These are phyloP conservation scores for Erythrophleum fordii DNA, from an alignment of 306 rosid species.

Conservation along the genomic window DNA sequence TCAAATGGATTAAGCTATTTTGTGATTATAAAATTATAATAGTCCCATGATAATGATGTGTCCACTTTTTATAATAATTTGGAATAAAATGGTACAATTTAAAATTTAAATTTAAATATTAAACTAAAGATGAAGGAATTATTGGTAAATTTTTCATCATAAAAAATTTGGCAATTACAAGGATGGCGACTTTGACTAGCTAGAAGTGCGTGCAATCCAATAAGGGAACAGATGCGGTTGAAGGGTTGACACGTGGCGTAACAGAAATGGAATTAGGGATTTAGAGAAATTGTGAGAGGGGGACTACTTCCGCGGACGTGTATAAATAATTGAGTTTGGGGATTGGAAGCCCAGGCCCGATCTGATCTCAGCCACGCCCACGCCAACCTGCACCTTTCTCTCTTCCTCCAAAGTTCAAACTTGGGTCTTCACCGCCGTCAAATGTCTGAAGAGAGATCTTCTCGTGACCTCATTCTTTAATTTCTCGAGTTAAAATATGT, in stretches of 20 bases:
- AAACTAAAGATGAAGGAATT: too few relatives aligned
- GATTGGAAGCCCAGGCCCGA: slow-evolving; percentile 53
- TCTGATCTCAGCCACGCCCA: slow-evolving; percentile 41
- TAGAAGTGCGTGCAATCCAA: too few relatives aligned
- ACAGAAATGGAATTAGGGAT: slow-evolving; percentile 20
- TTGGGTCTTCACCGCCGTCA: slow-evolving; percentile 9
- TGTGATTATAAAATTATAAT: too few relatives aligned
- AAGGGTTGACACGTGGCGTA: slow-evolving; percentile 51
- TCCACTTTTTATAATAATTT: too few relatives aligned
- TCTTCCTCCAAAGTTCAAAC: neutral
- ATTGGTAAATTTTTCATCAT: too few relatives aligned
- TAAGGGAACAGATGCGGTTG: slow-evolving; percentile 7
- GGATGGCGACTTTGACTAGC: too few relatives aligned
- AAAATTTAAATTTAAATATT: too few relatives aligned
- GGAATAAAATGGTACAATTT: too few relatives aligned
- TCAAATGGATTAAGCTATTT: too few relatives aligned
- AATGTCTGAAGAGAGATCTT: neutral
- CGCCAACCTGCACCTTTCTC: neutral
- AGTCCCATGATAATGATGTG: too few relatives aligned
- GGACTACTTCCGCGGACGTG: slow-evolving; percentile 69
- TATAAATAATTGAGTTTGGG: slow-evolving; percentile 49
- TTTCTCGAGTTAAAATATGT: neutral
- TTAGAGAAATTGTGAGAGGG: slow-evolving; percentile 48
- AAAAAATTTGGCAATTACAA: too few relatives aligned
- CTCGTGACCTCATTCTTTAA: neutral